Percentiles rank a stretch among this genome's conserved stretches.
Evolutionary conservation across 805 yeast genomes (phyloP).

Genomic region (Teunomyces kruisii): DNA sequence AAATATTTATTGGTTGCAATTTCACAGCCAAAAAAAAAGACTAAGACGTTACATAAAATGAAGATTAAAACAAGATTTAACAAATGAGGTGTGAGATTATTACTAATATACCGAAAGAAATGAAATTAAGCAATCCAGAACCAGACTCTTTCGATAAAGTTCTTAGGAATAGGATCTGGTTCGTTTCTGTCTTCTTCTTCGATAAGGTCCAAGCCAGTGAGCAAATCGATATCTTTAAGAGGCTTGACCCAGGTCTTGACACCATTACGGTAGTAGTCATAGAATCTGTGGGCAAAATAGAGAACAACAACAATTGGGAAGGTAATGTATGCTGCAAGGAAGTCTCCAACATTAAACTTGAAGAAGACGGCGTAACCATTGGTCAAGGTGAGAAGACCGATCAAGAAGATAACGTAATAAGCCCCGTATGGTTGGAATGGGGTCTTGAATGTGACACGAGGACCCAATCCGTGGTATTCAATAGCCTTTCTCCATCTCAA

Average conservation of each 20-base stretch:
- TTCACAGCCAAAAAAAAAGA: neutral
- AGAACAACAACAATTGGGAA: conserved; percentile 54
- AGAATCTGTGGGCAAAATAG: conserved; percentile 58
- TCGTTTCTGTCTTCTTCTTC: conserved; percentile 51
- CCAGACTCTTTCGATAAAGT: conserved; percentile 45
- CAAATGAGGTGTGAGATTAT: too few relatives aligned
- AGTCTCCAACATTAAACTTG: conserved; percentile 54
- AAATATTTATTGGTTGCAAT: neutral
- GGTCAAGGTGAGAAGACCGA: conserved; percentile 58
- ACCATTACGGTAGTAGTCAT: conserved; percentile 30
- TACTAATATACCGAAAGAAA: neutral
- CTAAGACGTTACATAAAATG: too few relatives aligned
- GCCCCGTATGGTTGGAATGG: conserved; percentile 58
- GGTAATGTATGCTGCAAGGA: conserved; percentile 72
- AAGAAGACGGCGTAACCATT: conserved; percentile 73
- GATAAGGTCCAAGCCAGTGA: conserved; percentile 58
- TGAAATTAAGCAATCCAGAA: conserved; percentile 44
- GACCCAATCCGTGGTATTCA: conserved; percentile 47
- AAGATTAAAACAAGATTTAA: too few relatives aligned
- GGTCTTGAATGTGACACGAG: conserved; percentile 59
- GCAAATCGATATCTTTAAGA: conserved; percentile 57
- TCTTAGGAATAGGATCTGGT: conserved; percentile 39
- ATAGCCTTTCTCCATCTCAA: conserved; percentile 67
- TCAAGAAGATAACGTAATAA: conserved; percentile 50
- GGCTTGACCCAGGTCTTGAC: conserved; percentile 45